These are phyloP conservation scores for Myrica gale DNA, from an alignment of 306 rosid species.

Conservation along the genomic window DNA sequence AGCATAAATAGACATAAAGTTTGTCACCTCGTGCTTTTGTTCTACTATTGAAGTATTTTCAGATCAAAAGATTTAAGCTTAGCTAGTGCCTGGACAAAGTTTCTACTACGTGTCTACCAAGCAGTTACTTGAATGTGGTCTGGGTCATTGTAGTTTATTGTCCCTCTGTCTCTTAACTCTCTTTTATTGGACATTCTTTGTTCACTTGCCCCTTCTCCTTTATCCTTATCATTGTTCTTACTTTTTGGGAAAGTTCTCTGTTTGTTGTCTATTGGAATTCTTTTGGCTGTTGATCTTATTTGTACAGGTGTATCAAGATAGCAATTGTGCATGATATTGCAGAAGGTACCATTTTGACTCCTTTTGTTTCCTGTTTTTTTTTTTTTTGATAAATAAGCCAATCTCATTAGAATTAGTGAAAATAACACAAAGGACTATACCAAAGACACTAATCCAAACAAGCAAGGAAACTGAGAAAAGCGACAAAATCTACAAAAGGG, in stretches of 20 bases:
- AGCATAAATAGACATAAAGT: not conserved
- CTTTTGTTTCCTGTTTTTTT: constrained; percentile 15
- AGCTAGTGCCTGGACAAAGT: not conserved
- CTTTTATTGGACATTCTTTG: constrained; percentile 4
- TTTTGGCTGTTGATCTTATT: constrained; percentile 22
- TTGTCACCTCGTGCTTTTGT: not conserved
- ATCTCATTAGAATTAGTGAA: too few relatives aligned
- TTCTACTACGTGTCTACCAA: not conserved
- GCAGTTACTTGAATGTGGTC: not conserved
- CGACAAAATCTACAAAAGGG: too few relatives aligned
- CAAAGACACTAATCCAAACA: too few relatives aligned
- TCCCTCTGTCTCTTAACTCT: not conserved
- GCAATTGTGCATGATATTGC: constrained; percentile 95
- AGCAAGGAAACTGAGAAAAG: too few relatives aligned
- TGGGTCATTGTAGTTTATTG: not conserved
- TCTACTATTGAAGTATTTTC: not conserved
- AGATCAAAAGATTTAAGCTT: not conserved
- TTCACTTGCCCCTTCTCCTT: constrained; percentile 15
- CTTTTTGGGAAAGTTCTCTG: constrained; percentile 13
- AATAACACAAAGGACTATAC: too few relatives aligned
- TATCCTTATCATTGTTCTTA: constrained; percentile 2
- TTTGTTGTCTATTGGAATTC: constrained; percentile 27
- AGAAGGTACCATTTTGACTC: constrained; percentile 58
- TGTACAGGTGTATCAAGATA: constrained; percentile 81
- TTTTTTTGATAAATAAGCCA: too few relatives aligned